Evolutionary conservation across 495 filamentous ascomycete genomes (phyloP).

Genomic region (Xylaria venustula): DNA sequence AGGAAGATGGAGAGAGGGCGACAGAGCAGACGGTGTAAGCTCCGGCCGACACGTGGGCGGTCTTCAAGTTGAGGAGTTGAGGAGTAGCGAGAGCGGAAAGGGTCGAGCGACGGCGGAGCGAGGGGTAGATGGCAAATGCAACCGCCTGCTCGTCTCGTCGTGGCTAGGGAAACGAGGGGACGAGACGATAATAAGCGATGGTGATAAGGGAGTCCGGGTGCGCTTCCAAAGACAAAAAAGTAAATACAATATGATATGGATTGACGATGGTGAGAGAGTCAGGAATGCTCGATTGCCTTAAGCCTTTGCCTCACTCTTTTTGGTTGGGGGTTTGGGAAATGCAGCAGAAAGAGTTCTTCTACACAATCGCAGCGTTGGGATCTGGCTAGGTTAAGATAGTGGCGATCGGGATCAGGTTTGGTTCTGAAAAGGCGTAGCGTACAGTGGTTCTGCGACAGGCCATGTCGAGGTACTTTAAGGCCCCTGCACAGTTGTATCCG

Average conservation of each 20-base stretch:
- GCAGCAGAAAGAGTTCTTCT: not conserved
- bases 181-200: not conserved
- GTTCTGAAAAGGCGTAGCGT: not conserved
- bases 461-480: not conserved
- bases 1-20: conserved; percentile 6
- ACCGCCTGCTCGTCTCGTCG: not conserved
- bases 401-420: conserved; percentile 17
- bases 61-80: not conserved
- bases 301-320: not conserved
- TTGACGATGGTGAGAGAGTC: not conserved
- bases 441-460: not conserved
- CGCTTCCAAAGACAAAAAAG: not conserved
- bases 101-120: conserved; percentile 4
- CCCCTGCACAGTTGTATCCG: not conserved
- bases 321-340: not conserved
- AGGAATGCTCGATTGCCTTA: not conserved
- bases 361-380: not conserved
- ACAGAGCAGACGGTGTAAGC: not conserved
- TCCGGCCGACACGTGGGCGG: no score
- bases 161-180: not conserved
- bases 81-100: not conserved
- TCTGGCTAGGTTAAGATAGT: not conserved
- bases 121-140: conserved; percentile 12
- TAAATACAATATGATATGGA: not conserved
- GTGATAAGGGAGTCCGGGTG: not conserved